Base-by-base conservation (phyloP, 2,329 filamentous ascomycete species). In the Fusarium anthophilum region DNA sequence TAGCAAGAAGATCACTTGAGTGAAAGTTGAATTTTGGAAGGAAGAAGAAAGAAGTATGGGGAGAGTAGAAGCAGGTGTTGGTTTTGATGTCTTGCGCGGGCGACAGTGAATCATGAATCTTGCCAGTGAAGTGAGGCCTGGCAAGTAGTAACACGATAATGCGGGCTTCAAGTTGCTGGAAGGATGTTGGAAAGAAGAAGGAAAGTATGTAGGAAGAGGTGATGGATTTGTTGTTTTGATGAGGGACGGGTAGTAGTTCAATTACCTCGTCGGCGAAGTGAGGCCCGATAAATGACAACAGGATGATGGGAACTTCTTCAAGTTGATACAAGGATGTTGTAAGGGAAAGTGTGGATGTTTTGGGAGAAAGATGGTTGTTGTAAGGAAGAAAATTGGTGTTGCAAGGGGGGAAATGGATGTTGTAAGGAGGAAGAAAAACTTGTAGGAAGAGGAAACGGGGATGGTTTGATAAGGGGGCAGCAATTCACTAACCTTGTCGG, bases 401-500 rank as follows among this genome's bases (percentile, higher is more conserved):
- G 30, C 8, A 35, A 11, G 30, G 30, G 6, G 7, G 17, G 3
- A 11, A 6, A 24, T 14, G n/a, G 48, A 53, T 41, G 30, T 30
- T 14, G 17, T 8, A 26, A 39, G 11, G 43, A 18, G 12, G 24
- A 24, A 20, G 43, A 28, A 13, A 17, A n/a, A 18, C 5, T 18
- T 32, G n/a, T 28, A 22, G 35, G 18, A 38, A 17, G 35, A 55
- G 51, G 35, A 39, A 38, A 54, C 20, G 51, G 35, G 13, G 32
- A 8, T 39, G 14, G 26, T 3, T 55, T 41, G 14, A 41, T 43
- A 13, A 41, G 11, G 35, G 24, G 24, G 15, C 14, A 43, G 15
- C 37, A n/a, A n/a, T 55, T 37, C 50, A 45, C 30, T 59, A 50
- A 72, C 71, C 67, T 74, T 60, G 28, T 30, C 13, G 62, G 32